Evolutionary conservation across 352 stramenopile genomes (phyloP), one percentile per base, ranked within the genome.

Genomic region (Phytophthora ramorum): DNA sequence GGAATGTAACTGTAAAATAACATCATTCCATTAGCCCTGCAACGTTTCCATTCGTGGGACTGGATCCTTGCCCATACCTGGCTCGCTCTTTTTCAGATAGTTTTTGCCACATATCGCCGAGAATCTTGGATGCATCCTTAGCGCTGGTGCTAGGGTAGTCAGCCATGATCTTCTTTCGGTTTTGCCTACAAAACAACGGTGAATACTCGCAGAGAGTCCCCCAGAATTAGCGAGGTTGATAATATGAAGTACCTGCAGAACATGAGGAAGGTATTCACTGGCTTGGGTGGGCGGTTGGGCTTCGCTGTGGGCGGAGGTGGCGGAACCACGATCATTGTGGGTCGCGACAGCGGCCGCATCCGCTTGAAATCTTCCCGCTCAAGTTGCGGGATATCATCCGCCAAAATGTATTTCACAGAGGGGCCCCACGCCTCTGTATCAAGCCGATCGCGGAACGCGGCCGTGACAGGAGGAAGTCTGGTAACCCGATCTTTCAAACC

Each of bases 81-180:
- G 86, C 86, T 17, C 83, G 83, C 58, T 94, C 71, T 45, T 92
- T 76, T 53, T 94, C 86, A 9, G 78, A 88, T 9, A 94, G 67
- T 48, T 94, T 94, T 52, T 94, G 81, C 86, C 86, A 94, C 82
- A 92, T 94, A 56, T 92, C 86, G 24, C 86, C 86, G 16, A 94
- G 66, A 52, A 94, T 87, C 59, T 90, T 92, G 12, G 86, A 94
- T 38, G 86, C 83, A 66, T 92, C 86, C 40, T 94, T 94, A 12
- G 86, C 86, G 22, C 75, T 94, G 9, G 80, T 88, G 58, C 79
- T 87, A 28, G 78, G 78, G 58, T 92, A 78, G 20, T 90, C 76
- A 19, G 68, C 75, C 85, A 93, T 92, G 58, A 93, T 90, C 65
- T 88, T 90, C 70, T 93, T 93, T 20, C 85, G 71, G 66, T 83